Evolutionary conservation across 1,284 basidiomycete genomes (phyloP), one percentile per base, ranked within the genome.

Genomic region (Ceratobasidium sp.): DNA sequence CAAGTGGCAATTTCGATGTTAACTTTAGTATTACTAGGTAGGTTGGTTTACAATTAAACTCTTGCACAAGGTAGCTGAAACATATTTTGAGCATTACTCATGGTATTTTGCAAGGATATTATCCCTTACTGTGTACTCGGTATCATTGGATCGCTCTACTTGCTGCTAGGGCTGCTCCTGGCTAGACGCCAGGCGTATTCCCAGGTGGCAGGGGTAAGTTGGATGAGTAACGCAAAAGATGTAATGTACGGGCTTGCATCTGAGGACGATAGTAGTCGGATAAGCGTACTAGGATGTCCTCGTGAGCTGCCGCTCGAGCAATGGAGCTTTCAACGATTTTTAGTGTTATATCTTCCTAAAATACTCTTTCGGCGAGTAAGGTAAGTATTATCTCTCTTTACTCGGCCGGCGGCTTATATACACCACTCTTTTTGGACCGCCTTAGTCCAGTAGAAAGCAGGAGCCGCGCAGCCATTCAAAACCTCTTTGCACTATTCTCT

Each of bases 281-380:
- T 30, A n/a, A 61, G 23, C 26, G 46, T 41, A 43, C 18, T 61
- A 0, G 59, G 59, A 18, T 36, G 32, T n/a, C 1, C 23, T 43
- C 59, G 59, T 9, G n/a, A 21, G 16, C 28, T 21, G 5, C 43
- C 26, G 39, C 59, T 61, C 43, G 9, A 41, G 28, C 1, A 16
- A 21, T 41, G 59, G 10, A 32, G 4, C 10, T 32, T 61, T 18
- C 18, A 2, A 2, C 30, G 43, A 16, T 61, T 61, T 18, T 46
- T 41, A 36, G 28, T n/a, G 23, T 6, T 48, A 16, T n/a, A 46
- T 32, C 26, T 32, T 12, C 43, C 59, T 0, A 61, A 46, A 16
- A 18, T 61, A 30, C 23, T 61, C 10, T 61, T 61, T 28, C 59
- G 59, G 8, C 59, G 39, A 9, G 32, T 61, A 5, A 61, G 59